Evolutionary conservation across 169 alveolate species (phyloP).

Genomic region (Plasmodium knowlesi): DNA sequence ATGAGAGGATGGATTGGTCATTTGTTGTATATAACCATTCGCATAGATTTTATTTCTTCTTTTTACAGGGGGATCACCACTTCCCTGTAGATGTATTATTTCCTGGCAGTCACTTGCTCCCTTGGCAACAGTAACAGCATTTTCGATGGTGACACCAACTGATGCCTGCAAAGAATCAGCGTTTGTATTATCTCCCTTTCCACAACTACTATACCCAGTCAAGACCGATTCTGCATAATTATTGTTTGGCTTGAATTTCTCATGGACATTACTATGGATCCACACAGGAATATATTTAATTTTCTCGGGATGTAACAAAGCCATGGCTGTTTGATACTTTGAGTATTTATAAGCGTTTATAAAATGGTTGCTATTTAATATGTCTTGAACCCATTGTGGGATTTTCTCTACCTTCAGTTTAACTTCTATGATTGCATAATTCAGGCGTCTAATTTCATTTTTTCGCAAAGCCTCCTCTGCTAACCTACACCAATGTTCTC

Average conservation of each 20-base stretch:
- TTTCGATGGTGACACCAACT: neutral
- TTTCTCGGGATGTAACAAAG: constrained; percentile 79
- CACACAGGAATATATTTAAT: constrained; percentile 78
- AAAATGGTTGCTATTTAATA: constrained; percentile 76
- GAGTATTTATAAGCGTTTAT: constrained; percentile 81
- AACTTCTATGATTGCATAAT: constrained; percentile 81
- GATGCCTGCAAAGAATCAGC: neutral
- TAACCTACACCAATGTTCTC: constrained; percentile 85
- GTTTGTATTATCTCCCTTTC: neutral
- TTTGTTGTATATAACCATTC: neutral
- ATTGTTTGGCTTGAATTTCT: constrained; percentile 42
- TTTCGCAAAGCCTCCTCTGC: constrained; percentile 84
- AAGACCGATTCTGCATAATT: constrained; percentile 8
- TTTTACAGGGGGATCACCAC: neutral
- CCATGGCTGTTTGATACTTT: constrained; percentile 85
- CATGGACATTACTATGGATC: constrained; percentile 75
- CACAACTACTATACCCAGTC: neutral
- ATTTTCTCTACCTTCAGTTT: constrained; percentile 79
- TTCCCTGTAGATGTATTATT: neutral
- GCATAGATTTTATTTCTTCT: neutral
- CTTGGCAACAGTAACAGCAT: neutral
- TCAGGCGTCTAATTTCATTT: constrained; percentile 78
- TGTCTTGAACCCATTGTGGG: constrained; percentile 80
- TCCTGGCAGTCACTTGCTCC: neutral
- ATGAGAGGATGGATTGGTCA: neutral